Base-by-base conservation (phyloP, 768 basidiomycete genomes). In the Asterophora lycoperdoides region DNA sequence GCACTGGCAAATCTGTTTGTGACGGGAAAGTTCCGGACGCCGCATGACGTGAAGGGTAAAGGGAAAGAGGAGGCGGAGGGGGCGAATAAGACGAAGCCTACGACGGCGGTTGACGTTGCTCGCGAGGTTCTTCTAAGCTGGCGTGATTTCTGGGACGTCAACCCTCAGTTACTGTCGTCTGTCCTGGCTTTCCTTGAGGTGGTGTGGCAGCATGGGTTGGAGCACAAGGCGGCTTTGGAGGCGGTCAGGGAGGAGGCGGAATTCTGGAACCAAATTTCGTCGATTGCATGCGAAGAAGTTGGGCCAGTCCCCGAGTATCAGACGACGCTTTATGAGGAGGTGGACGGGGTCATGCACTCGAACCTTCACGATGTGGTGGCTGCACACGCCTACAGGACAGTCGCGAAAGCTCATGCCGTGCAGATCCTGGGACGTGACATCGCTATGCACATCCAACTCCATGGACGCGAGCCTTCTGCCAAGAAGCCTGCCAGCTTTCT, bases 1-100 rank as follows among this genome's bases (percentile, higher is more conserved):
- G 91, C 93, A 0, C 72, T 95, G 4, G 83, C 87, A 2, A 75
- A 81, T 46, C 71, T 96, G 20, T 83, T 93, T 50, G 83, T 93
- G 28, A 76, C 81, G 0, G 92, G 91, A 3, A 77, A 80, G 35
- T 85, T 89, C 55, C 76, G 76, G 41, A 66, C 75, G 3, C 77
- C 80, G 2, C 59, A 51, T 32, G 65, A 68, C 32, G 47, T 65
- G 46, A 78, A 74, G 57, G 72, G 69, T n/a, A 67, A 69, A 34
- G 65, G 61, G 20, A 56, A 62, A 51, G 71, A 71, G 55, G 69
- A 58, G 33, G 60, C 61, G 26, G 63, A 56, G 3, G 45, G 41
- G 1, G 55, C 56, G 6, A 63, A 64, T 40, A 62, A 73, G 54
- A 51, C 67, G 18, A 73, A 72, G 55, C 46, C 62, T 8, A 62